Percentiles rank a stretch among this genome's conserved stretches.
Evolutionary conservation across 345 rosid genomes (phyloP).

Genomic region (Theobroma cacao): DNA sequence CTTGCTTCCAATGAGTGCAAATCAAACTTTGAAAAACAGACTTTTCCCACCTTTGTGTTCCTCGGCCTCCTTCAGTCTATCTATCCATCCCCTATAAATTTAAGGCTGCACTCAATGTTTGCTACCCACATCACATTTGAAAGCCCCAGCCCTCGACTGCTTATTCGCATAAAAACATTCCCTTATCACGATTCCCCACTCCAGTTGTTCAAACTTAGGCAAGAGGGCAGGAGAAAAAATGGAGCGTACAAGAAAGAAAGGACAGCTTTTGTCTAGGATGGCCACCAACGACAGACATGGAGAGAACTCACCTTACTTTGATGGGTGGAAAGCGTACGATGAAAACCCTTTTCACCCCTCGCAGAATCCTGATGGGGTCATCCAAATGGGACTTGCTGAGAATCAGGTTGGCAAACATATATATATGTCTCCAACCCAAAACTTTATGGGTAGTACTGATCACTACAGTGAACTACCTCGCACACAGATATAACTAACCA

Average conservation of each 20-base stretch:
- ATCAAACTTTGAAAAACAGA: neutral
- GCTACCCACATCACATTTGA: neutral
- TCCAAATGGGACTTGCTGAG: constrained; percentile 92
- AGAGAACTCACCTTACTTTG: constrained; percentile 72
- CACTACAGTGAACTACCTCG: neutral
- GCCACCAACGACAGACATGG: constrained; percentile 65
- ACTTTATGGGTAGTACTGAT: no score
- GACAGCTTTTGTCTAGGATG: constrained; percentile 48
- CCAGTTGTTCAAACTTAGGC: neutral
- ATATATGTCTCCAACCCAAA: no score
- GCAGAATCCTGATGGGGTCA: constrained; percentile 58
- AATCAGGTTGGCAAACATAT: constrained; percentile 50
- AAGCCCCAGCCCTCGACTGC: neutral
- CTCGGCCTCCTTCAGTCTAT: neutral
- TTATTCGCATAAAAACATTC: neutral
- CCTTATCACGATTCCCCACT: neutral
- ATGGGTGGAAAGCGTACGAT: constrained; percentile 90
- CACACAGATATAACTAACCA: neutral
- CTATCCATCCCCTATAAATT: neutral
- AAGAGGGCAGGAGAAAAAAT: neutral
- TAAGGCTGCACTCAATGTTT: neutral
- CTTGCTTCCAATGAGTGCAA: no score
- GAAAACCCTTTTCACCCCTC: constrained; percentile 56
- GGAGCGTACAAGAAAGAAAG: neutral
- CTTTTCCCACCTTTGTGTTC: neutral